Conservation (phyloP, 2,329 filamentous ascomycete genomes). For the Dactylellina drechsleri region DNA sequence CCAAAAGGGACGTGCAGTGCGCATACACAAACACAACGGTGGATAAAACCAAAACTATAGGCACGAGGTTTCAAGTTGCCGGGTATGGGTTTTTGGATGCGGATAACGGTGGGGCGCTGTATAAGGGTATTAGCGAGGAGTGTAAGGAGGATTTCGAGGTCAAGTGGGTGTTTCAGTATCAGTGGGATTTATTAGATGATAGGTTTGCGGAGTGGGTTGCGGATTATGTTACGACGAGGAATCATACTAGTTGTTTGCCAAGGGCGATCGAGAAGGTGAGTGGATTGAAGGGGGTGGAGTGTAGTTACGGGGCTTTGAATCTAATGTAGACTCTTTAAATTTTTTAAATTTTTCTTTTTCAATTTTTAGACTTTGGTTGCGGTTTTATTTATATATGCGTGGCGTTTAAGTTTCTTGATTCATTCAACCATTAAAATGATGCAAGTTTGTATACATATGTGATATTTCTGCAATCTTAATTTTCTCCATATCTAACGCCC, state of each 20-base stretch:
- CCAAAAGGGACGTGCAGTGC: conserved; percentile 5
- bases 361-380: too few species aligned
- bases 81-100: conserved; percentile 41
- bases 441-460: too few species aligned
- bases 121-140: conserved; percentile 10
- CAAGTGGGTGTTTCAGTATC: conserved; percentile 28
- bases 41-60: not conserved
- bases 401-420: too few species aligned
- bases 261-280: conserved; percentile 32
- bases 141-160: conserved; percentile 10
- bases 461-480: too few species aligned
- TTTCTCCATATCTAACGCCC: too few species aligned
- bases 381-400: too few species aligned
- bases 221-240: not conserved
- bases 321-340: not conserved
- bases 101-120: conserved; percentile 35
- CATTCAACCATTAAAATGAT: too few species aligned
- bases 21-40: not conserved
- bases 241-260: conserved; percentile 10
- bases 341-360: not conserved
- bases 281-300: conserved; percentile 12
- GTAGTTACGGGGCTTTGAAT: conserved; percentile 1
- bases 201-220: conserved; percentile 24
- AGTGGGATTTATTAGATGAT: not conserved
- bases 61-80: conserved; percentile 8